phyloP scores from a whole-genome alignment of 139 green algal genomes.

The Chloropicon primus region DNA sequence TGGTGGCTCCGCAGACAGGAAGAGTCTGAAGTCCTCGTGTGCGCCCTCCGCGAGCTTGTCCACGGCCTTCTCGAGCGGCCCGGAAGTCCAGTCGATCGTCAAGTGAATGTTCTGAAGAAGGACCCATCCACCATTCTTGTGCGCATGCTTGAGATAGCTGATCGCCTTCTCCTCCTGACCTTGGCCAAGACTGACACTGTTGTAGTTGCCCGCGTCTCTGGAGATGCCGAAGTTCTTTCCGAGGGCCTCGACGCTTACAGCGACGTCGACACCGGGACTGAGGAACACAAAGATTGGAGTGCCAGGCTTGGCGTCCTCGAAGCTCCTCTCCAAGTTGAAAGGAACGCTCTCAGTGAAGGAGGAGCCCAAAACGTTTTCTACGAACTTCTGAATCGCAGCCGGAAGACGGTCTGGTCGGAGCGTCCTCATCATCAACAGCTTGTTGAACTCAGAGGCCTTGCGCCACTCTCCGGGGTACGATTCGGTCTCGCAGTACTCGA shows the following conservation, averaged over 20 bases:
- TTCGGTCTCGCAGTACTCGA: constrained; percentile 39
- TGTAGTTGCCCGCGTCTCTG: constrained; percentile 51
- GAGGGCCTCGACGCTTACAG: constrained; percentile 2
- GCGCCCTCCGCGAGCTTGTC: constrained; percentile 71
- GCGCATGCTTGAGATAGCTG: constrained; percentile 53
- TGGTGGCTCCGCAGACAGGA: constrained; percentile 78
- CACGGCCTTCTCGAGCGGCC: constrained; percentile 61
- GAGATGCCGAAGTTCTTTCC: neutral
- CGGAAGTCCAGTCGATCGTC: constrained; percentile 72
- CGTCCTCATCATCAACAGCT: constrained; percentile 62
- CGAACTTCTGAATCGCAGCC: constrained; percentile 63
- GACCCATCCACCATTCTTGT: constrained; percentile 82
- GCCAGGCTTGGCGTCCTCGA: constrained; percentile 40
- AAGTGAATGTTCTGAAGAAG: constrained; percentile 82
- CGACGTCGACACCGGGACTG: constrained; percentile 45
- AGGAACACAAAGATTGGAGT: constrained; percentile 84
- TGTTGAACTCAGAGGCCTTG: constrained; percentile 69
- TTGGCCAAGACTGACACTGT: constrained; percentile 65
- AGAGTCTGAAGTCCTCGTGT: constrained; percentile 78
- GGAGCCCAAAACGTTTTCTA: constrained; percentile 54
- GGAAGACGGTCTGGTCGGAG: constrained; percentile 76
- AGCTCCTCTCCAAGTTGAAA: constrained; percentile 62
- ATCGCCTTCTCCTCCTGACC: constrained; percentile 81
- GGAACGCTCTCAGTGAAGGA: constrained; percentile 44
- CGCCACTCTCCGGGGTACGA: constrained; percentile 65